phyloP scores from a whole-genome alignment of 73 alveolate genomes.

The Paramecium caudatum region DNA sequence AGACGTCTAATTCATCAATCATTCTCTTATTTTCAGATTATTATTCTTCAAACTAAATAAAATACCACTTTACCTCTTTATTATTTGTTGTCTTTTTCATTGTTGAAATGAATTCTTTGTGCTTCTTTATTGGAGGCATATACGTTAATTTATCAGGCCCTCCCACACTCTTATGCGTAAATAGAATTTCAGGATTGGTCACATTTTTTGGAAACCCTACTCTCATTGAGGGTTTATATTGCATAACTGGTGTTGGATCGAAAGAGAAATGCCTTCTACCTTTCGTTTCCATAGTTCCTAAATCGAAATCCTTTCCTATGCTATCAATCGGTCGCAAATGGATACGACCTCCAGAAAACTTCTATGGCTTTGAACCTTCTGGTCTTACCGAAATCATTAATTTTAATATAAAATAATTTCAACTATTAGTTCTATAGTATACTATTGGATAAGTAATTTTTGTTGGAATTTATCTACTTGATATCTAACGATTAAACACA shows the following conservation, averaged over 20 bases:
- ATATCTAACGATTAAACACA: conserved; percentile 39
- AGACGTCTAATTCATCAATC: conserved; percentile 32
- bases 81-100: background rate
- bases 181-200: conserved; percentile 61
- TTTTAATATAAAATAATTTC: background rate
- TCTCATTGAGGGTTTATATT: conserved; percentile 22
- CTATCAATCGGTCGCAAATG: conserved; percentile 37
- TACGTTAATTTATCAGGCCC: conserved; percentile 67
- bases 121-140: conserved; percentile 62
- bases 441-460: conserved; percentile 5
- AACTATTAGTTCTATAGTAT: conserved; percentile 24
- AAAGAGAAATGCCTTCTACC: conserved; percentile 52
- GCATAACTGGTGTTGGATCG: conserved; percentile 64
- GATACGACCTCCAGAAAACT: conserved; percentile 64
- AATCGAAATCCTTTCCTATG: conserved; percentile 60
- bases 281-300: conserved; percentile 26
- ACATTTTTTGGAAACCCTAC: conserved; percentile 66
- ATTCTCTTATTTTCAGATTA: conserved; percentile 35
- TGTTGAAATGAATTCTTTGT: conserved; percentile 5
- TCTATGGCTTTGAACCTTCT: conserved; percentile 53
- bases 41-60: conserved; percentile 1
- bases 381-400: conserved; percentile 15
- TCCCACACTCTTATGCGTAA: conserved; percentile 2
- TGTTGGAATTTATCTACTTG: background rate
- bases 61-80: background rate